A percentile compares a stretch with the other conserved stretches of the same genome.
These are phyloP conservation scores for Cryptomeria japonica DNA, from an alignment of 75 land plant species.

Conservation along the genomic window DNA sequence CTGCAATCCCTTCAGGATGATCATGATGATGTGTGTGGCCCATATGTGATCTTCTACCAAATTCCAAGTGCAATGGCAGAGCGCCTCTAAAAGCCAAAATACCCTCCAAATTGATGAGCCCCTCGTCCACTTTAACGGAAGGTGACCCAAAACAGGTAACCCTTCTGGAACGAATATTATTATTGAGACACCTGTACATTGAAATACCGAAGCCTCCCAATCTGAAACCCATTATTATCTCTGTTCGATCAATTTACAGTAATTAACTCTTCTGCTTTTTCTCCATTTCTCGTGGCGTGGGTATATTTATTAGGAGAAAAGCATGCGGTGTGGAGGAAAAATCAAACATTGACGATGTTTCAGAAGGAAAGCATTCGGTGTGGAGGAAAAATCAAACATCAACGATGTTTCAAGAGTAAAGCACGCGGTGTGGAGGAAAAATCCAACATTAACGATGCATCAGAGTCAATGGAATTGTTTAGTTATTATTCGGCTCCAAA, in stretches of 20 bases:
- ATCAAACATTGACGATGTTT: not conserved
- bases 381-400: not conserved
- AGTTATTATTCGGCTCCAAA: not conserved
- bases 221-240: constrained; percentile 4
- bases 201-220: constrained; percentile 1
- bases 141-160: not conserved
- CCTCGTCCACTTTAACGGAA: not conserved
- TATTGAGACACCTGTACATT: not conserved
- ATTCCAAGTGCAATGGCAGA: constrained; percentile 7
- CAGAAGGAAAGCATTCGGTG: not conserved
- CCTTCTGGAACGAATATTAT: not conserved
- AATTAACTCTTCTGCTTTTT: not conserved
- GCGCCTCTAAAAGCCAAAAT: not conserved
- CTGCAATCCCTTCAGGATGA: constrained; percentile 9
- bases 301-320: not conserved
- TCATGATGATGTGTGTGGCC: constrained; percentile 60
- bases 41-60: constrained; percentile 59
- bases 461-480: not conserved
- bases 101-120: not conserved
- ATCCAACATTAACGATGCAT: no score
- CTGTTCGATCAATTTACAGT: not conserved
- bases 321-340: not conserved
- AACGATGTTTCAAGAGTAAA: not conserved
- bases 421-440: no score
- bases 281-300: not conserved